Evolutionary conservation across 352 stramenopile species (phyloP), one percentile per base, ranked within the genome.

Genomic region (Phytophthora cryptogea): DNA sequence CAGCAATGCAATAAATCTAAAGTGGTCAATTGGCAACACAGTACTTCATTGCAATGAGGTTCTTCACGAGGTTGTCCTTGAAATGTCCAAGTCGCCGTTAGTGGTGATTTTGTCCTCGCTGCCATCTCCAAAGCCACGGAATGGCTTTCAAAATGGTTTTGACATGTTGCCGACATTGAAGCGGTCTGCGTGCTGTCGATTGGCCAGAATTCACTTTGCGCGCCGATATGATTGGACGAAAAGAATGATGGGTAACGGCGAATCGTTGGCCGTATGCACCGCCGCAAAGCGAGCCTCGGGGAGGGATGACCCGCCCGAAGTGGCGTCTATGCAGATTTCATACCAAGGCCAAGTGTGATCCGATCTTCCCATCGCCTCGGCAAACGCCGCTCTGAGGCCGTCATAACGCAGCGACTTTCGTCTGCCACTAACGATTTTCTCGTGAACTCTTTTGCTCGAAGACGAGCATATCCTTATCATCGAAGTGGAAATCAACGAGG

Each of bases 191-290:
- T 23, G 20, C 20, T 17, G 10, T n/a, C 37, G 28, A 47, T 47
- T 35, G 48, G 36, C 17, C 20, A 14, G 8, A 32, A 56, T n/a
- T n/a, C 11, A 1, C 3, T 37, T n/a, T 3, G 11, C 3, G 35
- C 35, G 9, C 31, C 3, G 4, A 23, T 23, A 23, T 11, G 39
- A 62, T 66, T 70, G 55, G 55, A 52, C 32, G 28, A 54, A 61
- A 64, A 68, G 11, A 37, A 45, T 64, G 41, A 64, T 64, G 60
- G 60, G 63, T 64, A 64, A 59, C 45, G 31, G 1, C 5, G n/a
- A 66, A 62, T 66, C 51, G 27, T 26, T 33, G 47, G 16, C 9
- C 23, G 9, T 27, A 14, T 23, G 47, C 32, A 45, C 33, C 46
- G 46, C 46, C 31, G 31, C 27, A 39, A 51, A 37, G 20, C 20